Percentiles rank a stretch among this genome's conserved stretches.
phyloP scores from a whole-genome alignment of 805 yeast genomes.

The Candida piceae region DNA sequence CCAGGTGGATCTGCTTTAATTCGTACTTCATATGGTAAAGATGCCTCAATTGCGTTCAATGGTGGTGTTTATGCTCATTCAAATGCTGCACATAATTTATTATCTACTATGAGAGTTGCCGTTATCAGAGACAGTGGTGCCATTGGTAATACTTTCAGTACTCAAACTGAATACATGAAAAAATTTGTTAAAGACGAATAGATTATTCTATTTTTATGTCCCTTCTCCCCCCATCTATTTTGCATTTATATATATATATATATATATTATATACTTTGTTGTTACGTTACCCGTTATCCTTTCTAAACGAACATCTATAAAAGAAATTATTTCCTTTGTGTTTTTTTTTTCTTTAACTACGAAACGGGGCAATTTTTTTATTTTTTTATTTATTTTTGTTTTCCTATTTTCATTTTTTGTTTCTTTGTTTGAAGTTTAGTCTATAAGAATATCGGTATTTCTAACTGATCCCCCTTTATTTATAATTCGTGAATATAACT shows the following conservation, averaged over 20 bases:
- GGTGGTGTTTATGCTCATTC: slow-evolving; percentile 86
- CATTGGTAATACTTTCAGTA: slow-evolving; percentile 45
- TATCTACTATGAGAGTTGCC: slow-evolving; percentile 80
- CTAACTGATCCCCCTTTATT: background rate
- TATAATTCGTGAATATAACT: too few relatives aligned
- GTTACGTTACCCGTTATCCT: background rate
- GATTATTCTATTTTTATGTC: background rate
- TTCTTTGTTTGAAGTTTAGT: too few relatives aligned
- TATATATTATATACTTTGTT: background rate
- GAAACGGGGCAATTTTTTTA: too few relatives aligned
- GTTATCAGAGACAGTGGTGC: slow-evolving; percentile 67
- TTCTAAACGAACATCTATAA: too few relatives aligned
- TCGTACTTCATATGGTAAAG: slow-evolving; percentile 70
- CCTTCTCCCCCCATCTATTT: background rate
- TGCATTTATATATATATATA: background rate
- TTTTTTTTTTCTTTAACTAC: too few relatives aligned
- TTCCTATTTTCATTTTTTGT: too few relatives aligned
- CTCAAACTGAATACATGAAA: slow-evolving; percentile 34
- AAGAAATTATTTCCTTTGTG: too few relatives aligned
- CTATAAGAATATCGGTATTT: too few relatives aligned
- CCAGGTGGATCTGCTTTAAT: slow-evolving; percentile 81
- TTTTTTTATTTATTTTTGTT: too few relatives aligned
- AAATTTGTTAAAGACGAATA: too few relatives aligned
- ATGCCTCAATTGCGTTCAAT: slow-evolving; percentile 78
- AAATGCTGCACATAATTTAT: slow-evolving; percentile 78